Base-by-base conservation (phyloP, 2,329 filamentous ascomycete species). In the Ophiostoma piceae region DNA sequence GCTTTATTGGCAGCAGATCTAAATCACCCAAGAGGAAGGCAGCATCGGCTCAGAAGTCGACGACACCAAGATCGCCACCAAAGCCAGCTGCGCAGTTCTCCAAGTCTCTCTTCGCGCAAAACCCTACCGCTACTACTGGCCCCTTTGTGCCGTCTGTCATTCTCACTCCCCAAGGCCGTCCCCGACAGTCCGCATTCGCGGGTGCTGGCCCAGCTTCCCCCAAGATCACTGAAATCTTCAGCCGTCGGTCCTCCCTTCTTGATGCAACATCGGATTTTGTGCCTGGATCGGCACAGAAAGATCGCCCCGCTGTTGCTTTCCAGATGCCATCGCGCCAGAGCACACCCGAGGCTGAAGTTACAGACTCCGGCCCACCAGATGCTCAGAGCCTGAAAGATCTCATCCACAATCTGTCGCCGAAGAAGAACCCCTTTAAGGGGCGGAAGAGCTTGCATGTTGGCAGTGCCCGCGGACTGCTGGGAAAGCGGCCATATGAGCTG, bases 371-470 rank as follows among this genome's bases (percentile, higher is more conserved):
- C 88, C 51, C 71, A 0, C 79, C 81, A 37, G 83, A 85, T 47
- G 86, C 90, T 0, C 78, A 88, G 47, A 92, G 87, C 72, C 79
- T 94, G 62, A 90, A 87, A 72, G 90, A 92, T 73, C 89, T 92
- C 86, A 94, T 94, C 71, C 85, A 90, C 72, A 90, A 87, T 70
- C 82, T 94, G 72, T 92, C 90, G 32, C 91, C 92, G 0, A 92
- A 91, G 78, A 92, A 92, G 77, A 88, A 86, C 69, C 78, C 80
- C 6, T 74, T 91, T 7, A 87, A 84, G 70, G 87, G 87, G 16
- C 87, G 91, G 57, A 94, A 94, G 79, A 94, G 91, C 76, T 82
- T 94, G 67, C 88, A 91, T 73, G 87, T 92, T 26, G 91, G 91
- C 57, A 90, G 90, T 74, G 91, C 90, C 16, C 87, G 82, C 72